Evolutionary conservation across 208 protist species (phyloP), one percentile per base, ranked within the genome.

Genomic region (Leishmania tarentolae): DNA sequence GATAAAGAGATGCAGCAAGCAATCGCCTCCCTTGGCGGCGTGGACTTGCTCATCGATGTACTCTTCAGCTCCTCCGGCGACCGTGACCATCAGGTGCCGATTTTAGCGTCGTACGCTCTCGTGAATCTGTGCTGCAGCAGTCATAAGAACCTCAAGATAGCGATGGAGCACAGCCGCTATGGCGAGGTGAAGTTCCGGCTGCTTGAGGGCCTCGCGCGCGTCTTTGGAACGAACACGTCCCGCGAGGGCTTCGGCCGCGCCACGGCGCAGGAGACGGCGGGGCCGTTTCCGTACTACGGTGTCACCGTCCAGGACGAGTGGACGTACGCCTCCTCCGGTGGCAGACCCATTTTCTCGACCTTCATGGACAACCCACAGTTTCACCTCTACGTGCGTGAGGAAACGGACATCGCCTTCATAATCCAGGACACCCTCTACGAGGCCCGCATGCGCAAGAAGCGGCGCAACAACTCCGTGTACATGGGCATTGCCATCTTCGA

Each of bases 301-400:
- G 92, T 98, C n/a, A 98, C 95, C 3, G 88, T 96, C 78, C 72
- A 88, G 52, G 90, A 95, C 78, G 89, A 90, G 85, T 98, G 95
- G 93, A 90, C 87, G 37, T 78, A 84, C 61, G 86, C 90, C 17
- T 93, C 92, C 28, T 94, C 90, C 24, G 95, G 95, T 53, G 95
- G 95, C 65, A 88, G 95, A 5, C 95, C 95, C 35, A 95, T 96
- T 70, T 97, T 95, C 82, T 95, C 93, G 24, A 95, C 91, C 42
- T 98, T 98, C 83, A 95, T 98, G 91, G 95, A 98, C 86, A 98
- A 98, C 82, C 95, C 95, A 52, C 95, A 98, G 88, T 97, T 98
- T 78, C 91, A 95, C 70, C 86, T 98, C 15, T 88, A 89, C 85
- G 90, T 97, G 7, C 86, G 76, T 24, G 83, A 92, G 69, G 83